Percentiles rank a stretch among this genome's conserved stretches.
Conservation (phyloP, 495 filamentous ascomycete genomes). For the Amniculicola lignicola region DNA sequence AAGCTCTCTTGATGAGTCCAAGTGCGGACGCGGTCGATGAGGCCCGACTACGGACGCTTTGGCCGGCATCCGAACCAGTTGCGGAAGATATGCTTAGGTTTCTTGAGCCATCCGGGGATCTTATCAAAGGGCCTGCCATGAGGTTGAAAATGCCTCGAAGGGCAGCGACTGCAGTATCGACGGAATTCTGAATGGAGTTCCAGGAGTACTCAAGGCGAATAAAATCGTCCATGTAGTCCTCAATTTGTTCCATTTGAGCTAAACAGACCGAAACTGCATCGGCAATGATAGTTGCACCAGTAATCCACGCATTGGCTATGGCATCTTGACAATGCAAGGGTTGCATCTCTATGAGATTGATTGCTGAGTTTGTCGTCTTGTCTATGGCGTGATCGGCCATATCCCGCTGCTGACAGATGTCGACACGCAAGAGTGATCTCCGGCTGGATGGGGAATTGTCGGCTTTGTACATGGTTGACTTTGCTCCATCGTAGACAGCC, state of each 20-base stretch:
- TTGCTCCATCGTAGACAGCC: conserved; percentile 40
- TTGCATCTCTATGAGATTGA: conserved; percentile 37
- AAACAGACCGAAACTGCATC: conserved; percentile 39
- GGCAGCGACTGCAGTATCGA: conserved; percentile 36
- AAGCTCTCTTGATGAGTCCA: conserved; percentile 25
- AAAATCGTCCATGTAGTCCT: conserved; percentile 38
- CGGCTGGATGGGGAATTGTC: conserved; percentile 18
- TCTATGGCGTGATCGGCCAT: conserved; percentile 42
- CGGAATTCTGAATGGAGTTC: conserved; percentile 35
- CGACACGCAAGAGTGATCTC: conserved; percentile 30
- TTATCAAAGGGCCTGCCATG: conserved; percentile 27
- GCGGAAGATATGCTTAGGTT: conserved; percentile 3
- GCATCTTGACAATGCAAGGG: conserved; percentile 33
- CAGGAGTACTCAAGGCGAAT: conserved; percentile 40
- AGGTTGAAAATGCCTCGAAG: conserved; percentile 41
- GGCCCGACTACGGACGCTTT: conserved; percentile 1
- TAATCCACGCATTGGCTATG: conserved; percentile 40
- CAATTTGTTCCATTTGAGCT: conserved; percentile 36
- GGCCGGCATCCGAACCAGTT: background rate
- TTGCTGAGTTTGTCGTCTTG: conserved; percentile 39
- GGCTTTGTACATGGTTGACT: conserved; percentile 31
- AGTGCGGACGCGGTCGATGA: conserved; percentile 22
- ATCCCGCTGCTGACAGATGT: conserved; percentile 39
- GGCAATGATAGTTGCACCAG: conserved; percentile 39
- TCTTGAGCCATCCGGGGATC: background rate